These are phyloP conservation scores for Rosa multiflora DNA, from an alignment of 306 rosid species.

Conservation along the genomic window DNA sequence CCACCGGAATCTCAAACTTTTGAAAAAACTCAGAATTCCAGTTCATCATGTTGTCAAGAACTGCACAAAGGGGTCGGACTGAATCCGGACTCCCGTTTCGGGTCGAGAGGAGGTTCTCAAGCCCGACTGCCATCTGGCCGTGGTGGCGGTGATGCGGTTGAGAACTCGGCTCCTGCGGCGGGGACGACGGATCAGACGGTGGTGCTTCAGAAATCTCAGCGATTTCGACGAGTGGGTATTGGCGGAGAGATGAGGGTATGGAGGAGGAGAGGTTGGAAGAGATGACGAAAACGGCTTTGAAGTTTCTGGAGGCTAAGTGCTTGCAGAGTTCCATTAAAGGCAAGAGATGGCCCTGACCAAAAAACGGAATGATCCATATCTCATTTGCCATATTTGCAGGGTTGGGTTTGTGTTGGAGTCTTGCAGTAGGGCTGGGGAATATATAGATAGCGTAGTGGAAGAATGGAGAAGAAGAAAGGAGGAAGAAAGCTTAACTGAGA, in stretches of 20 bases:
- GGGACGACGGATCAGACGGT: not conserved
- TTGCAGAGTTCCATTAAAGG: constrained; percentile 67
- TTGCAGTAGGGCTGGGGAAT: not conserved
- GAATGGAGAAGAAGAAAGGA: not conserved
- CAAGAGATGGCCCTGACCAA: constrained; percentile 68
- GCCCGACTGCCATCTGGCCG: constrained; percentile 14
- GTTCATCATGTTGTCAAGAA: constrained; percentile 55
- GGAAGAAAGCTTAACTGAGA: not conserved
- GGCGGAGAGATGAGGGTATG: constrained; percentile 45
- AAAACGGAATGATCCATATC: constrained; percentile 53
- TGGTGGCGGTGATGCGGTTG: constrained; percentile 21
- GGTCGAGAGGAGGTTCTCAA: constrained; percentile 36
- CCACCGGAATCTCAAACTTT: constrained; percentile 43
- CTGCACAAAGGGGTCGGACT: constrained; percentile 45
- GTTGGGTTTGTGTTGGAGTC: not conserved
- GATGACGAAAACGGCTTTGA: constrained; percentile 38
- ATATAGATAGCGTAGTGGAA: not conserved
- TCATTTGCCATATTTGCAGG: constrained; percentile 34
- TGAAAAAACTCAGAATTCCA: constrained; percentile 40
- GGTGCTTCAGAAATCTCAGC: constrained; percentile 20
- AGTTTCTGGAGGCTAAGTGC: constrained; percentile 44
- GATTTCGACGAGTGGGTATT: constrained; percentile 43
- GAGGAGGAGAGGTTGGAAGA: constrained; percentile 44
- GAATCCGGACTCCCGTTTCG: constrained; percentile 14
- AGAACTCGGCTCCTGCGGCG: constrained; percentile 12